Evolutionary conservation across 805 yeast genomes (phyloP), one percentile per base, ranked within the genome.

Genomic region (Ogataea methanolica): DNA sequence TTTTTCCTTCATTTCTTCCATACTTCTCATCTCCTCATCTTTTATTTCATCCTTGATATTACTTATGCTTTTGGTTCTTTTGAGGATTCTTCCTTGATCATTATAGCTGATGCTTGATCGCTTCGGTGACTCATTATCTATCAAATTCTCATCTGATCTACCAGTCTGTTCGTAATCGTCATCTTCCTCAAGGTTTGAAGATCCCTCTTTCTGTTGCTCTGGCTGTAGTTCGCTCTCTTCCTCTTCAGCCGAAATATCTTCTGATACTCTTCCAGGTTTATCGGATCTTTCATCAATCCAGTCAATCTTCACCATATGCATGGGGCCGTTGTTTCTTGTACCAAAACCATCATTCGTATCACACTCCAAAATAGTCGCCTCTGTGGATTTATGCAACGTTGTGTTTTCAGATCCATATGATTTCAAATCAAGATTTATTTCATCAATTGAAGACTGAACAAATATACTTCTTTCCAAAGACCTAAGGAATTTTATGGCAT

Each of bases 401-500:
- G 55, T 50, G 34, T 56, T 54, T 16, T 39, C 36, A 3, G 63
- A 59, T 6, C 49, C 56, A 41, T 54, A 59, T 4, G 29, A 34
- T 11, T 38, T 31, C 19, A 62, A 17, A 37, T 60, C 55, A 3
- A 26, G 34, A 22, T 55, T 52, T 6, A 62, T 51, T n/a, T 55
- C 60, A 6, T 45, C 50, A 2, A 59, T 36, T 6, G 58, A 47
- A 35, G 61, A 57, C 38, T 60, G 61, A 4, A 63, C 66, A 41
- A 40, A 54, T 3, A 62, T 41, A 17, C 44, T 51, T n/a, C 60
- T 49, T 37, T 60, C 60, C 23, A 63, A 37, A 2, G 62, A 46
- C 22, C 61, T 47, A 9, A 63, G 38, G 43, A 54, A 61, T 45
- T 56, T 59, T 2, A 53, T 36, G 5, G 67, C 67, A 43, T 52